Evolutionary conservation across 2,329 filamentous ascomycete species (phyloP).

Genomic region (Stemphylium vesicarium): DNA sequence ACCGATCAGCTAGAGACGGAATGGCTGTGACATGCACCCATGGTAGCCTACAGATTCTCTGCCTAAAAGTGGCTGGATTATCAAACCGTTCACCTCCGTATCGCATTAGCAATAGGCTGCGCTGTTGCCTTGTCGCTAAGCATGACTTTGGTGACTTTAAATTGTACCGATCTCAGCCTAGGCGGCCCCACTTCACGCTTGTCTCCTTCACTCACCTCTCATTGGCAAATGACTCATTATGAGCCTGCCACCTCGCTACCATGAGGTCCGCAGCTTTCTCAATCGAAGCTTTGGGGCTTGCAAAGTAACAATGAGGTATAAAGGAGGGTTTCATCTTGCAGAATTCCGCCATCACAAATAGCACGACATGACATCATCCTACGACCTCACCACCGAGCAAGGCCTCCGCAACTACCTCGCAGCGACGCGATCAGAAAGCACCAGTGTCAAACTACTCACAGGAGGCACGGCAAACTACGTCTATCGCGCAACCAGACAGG

Average conservation of each 20-base stretch:
- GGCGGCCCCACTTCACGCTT: background rate
- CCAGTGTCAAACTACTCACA: conserved; percentile 26
- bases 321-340: background rate
- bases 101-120: too few relatives aligned
- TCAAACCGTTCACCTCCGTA: too few relatives aligned
- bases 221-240: conserved; percentile 34
- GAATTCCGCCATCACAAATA: too few relatives aligned
- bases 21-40: background rate
- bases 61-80: too few relatives aligned
- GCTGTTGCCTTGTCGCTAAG: too few relatives aligned
- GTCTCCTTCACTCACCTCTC: background rate
- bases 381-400: conserved; percentile 26
- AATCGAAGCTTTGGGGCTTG: too few relatives aligned
- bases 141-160: too few relatives aligned
- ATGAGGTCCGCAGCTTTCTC: too few relatives aligned
- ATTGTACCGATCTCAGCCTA: background rate
- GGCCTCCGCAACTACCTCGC: conserved; percentile 33
- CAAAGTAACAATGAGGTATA: background rate
- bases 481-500: conserved; percentile 33
- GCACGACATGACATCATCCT: background rate
- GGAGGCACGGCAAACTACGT: conserved; percentile 48
- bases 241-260: too few relatives aligned
- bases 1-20: background rate
- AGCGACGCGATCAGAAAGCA: background rate
- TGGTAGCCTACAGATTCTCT: too few relatives aligned